Base-by-base conservation (phyloP, 2,329 filamentous ascomycete genomes). In the Dothideomycetidae sp. region DNA sequence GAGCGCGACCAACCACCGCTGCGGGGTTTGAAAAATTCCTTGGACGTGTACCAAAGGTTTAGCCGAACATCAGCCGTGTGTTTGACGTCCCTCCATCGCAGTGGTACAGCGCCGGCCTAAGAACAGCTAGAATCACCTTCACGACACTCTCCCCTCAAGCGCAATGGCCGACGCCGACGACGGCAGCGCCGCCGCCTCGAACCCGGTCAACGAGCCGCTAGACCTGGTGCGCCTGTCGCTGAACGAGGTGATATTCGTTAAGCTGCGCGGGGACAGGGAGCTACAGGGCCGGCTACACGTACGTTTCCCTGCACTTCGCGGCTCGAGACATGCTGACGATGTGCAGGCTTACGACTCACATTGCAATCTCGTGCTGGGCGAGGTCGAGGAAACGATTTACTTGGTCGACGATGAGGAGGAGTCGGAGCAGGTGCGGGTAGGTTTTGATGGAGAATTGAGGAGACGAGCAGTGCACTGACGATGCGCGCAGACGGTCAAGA, bases 321-420 rank as follows among this genome's bases (percentile, higher is more conserved):
- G 13, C 17, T 26, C 17, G 12, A 5, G 12, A 26, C 14, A 19
- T 35, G 33, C 19, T 4, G 32, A 26, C 12, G 32, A 26, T 3
- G 17, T 2, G 17, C 42, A 98, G 90, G 90, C 90, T 39, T 98
- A 98, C 58, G 90, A 98, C 57, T 93, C 84, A 53, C 90, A 98
- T 60, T 98, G 92, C 71, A 98, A 98, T 55, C 63, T 98, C 31
- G 84, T 98, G 4, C 70, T 98, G 4, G 88, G 90, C 38, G 90
- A 98, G 48, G 90, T 96, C 3, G 85, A 94, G 55, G 90, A 98
- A 67, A 96, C 88, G 5, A 85, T 98, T 48, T 98, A 93, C 56
- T 70, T 88, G 21, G 78, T 93, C 3, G 86, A 93, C 42, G 86
- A 93, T 42, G 81, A 85, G 10, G 83, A 92, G 29, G 74, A 79